These are phyloP conservation scores for Cyclocybe aegerita DNA, from an alignment of 768 basidiomycete species.

Conservation along the genomic window DNA sequence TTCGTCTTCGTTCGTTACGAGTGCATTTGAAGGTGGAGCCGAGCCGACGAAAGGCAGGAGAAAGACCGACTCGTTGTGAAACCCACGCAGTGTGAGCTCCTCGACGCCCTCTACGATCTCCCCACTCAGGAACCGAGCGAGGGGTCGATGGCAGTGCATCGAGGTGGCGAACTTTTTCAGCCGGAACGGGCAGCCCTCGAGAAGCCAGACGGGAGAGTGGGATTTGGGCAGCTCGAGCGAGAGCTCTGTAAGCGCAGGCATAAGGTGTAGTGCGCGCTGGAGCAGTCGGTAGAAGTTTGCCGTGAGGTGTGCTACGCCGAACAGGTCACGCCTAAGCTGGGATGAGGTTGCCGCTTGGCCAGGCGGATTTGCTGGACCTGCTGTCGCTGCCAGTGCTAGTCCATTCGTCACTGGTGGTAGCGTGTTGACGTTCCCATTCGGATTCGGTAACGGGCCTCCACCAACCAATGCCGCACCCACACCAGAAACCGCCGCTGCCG, in stretches of 20 bases:
- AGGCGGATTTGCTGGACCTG: too few species aligned
- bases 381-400: too few species aligned
- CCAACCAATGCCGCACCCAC: too few species aligned
- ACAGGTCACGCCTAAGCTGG: too few species aligned
- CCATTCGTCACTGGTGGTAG: too few species aligned
- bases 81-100: slow-evolving; percentile 58
- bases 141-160: slow-evolving; percentile 46
- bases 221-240: slow-evolving; percentile 48
- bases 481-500: too few species aligned
- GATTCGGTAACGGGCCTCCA: too few species aligned
- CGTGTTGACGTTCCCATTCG: too few species aligned
- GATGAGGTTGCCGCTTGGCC: too few species aligned
- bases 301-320: slow-evolving; percentile 25
- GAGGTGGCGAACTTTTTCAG: slow-evolving; percentile 54
- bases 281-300: slow-evolving; percentile 51
- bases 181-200: slow-evolving; percentile 41
- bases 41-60: slow-evolving; percentile 17
- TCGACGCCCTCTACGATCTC: slow-evolving; percentile 45
- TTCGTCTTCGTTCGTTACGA: slow-evolving; percentile 5
- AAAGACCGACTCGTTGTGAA: slow-evolving; percentile 31
- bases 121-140: slow-evolving; percentile 45
- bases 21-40: slow-evolving; percentile 8
- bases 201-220: slow-evolving; percentile 47
- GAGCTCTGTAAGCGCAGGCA: slow-evolving; percentile 39
- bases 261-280: slow-evolving; percentile 38